Percentiles rank a stretch among this genome's conserved stretches.
phyloP scores from a whole-genome alignment of 116 monocot species.

The Thalassia testudinum region DNA sequence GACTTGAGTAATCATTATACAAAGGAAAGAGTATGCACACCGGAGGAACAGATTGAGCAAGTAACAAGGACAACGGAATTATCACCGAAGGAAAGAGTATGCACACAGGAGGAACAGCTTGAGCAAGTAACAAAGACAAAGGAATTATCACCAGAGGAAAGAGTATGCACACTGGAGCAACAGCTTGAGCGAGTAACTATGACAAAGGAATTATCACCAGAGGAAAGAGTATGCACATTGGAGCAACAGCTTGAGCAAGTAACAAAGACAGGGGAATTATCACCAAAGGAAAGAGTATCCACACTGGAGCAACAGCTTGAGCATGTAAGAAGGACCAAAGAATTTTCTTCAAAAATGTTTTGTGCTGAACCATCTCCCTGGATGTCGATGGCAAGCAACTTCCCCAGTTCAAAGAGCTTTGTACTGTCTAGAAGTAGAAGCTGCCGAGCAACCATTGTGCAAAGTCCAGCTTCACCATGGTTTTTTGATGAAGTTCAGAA shows the following conservation, averaged over 20 bases:
- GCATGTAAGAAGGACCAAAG: slow-evolving; percentile 8
- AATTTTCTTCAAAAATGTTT: slow-evolving; percentile 10
- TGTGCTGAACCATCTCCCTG: slow-evolving; percentile 13
- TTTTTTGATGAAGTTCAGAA: slow-evolving; percentile 15
- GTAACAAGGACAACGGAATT: slow-evolving; percentile 8
- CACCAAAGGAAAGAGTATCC: not conserved
- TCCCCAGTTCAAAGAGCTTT: slow-evolving; percentile 7
- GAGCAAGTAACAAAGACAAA: slow-evolving; percentile 9
- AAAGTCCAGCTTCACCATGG: slow-evolving; percentile 12
- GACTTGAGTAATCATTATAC: not conserved
- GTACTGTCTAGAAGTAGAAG: slow-evolving; percentile 43
- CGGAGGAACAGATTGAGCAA: slow-evolving; percentile 15
- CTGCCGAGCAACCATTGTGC: slow-evolving; percentile 29
- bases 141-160: not conserved
- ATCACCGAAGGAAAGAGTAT: not conserved
- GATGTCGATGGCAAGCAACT: not conserved
- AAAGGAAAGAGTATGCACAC: not conserved
- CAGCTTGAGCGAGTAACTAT: slow-evolving; percentile 10
- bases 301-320: slow-evolving; percentile 16
- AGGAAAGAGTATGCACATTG: not conserved
- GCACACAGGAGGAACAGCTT: slow-evolving; percentile 16
- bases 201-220: not conserved
- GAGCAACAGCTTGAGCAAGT: slow-evolving; percentile 15
- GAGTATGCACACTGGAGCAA: slow-evolving; percentile 11
- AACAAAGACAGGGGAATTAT: slow-evolving; percentile 6